phyloP scores from a whole-genome alignment of 805 yeast genomes.

The Cyberlindnera bimundalis region DNA sequence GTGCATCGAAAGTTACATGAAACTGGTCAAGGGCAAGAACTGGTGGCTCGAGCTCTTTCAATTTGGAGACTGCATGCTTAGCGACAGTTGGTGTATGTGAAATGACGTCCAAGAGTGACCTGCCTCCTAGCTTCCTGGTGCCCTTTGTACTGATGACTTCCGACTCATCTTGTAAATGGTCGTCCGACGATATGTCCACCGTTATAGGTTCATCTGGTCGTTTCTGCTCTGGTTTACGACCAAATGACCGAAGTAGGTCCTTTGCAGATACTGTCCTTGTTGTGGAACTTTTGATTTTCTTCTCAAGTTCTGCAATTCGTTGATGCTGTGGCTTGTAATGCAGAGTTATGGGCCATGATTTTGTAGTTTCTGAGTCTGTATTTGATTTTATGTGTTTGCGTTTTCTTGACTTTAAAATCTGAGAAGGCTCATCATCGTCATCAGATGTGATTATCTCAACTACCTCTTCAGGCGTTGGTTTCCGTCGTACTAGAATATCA shows the following conservation, averaged over 20 bases:
- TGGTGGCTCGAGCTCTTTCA: slow-evolving; percentile 20
- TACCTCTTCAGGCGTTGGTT: slow-evolving; percentile 3
- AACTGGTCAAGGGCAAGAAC: slow-evolving; percentile 9
- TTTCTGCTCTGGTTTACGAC: too few relatives aligned
- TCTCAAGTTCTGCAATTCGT: slow-evolving; percentile 21
- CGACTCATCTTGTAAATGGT: not conserved
- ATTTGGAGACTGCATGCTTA: slow-evolving; percentile 21
- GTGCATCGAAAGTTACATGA: slow-evolving; percentile 15
- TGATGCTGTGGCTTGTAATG: slow-evolving; percentile 20
- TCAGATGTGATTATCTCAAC: slow-evolving; percentile 18
- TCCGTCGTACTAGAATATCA: slow-evolving; percentile 15
- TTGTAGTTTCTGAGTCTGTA: not conserved
- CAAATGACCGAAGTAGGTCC: slow-evolving; percentile 16
- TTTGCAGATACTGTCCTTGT: slow-evolving; percentile 19
- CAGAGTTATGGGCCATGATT: slow-evolving; percentile 14
- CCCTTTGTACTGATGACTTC: not conserved
- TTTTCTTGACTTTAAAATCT: not conserved
- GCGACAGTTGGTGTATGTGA: slow-evolving; percentile 3
- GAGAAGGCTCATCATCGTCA: slow-evolving; percentile 8
- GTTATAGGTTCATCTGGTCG: slow-evolving; percentile 1
- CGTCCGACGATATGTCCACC: slow-evolving; percentile 1
- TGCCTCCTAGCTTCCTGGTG: slow-evolving; percentile 5
- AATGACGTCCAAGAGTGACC: slow-evolving; percentile 14
- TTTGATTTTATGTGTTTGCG: not conserved
- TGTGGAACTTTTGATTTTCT: slow-evolving; percentile 19